Evolutionary conservation across 1,139 yeast species (phyloP).

Genomic region (Scheffersomyces titani): DNA sequence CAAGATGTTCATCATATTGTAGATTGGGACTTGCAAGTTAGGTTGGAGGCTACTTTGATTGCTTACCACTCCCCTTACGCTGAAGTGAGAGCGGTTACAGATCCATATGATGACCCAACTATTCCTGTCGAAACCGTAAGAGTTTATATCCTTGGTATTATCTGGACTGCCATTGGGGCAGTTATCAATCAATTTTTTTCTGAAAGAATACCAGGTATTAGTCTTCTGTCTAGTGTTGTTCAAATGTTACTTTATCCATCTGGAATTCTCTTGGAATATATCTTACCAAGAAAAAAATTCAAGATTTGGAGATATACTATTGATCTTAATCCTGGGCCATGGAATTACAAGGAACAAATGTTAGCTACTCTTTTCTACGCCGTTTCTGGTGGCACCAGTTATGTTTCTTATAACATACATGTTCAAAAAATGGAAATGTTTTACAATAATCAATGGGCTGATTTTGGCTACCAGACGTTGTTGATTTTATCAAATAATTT

Average conservation of each 20-base stretch:
- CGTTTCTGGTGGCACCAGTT: conserved; percentile 13
- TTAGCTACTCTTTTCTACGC: conserved; percentile 25
- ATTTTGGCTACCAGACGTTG: conserved; percentile 16
- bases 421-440: conserved; percentile 14
- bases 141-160: conserved; percentile 53
- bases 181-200: conserved; percentile 60
- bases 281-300: conserved; percentile 18
- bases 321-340: conserved; percentile 13
- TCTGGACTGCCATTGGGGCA: conserved; percentile 59
- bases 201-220: conserved; percentile 54
- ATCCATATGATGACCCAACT: conserved; percentile 51
- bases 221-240: conserved; percentile 41
- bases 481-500: conserved; percentile 17
- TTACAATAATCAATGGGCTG: conserved; percentile 17
- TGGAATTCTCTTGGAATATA: conserved; percentile 35
- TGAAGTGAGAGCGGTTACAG: conserved; percentile 61
- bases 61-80: conserved; percentile 63
- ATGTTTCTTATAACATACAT: conserved; percentile 17
- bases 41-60: conserved; percentile 29
- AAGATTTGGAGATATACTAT: conserved; percentile 10
- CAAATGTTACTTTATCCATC: conserved; percentile 62
- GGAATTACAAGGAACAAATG: conserved; percentile 25
- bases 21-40: conserved; percentile 12
- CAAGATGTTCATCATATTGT: background rate
- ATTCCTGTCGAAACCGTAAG: conserved; percentile 57